Evolutionary conservation across 2,329 filamentous ascomycete genomes (phyloP).

Genomic region (Botrytis porri): DNA sequence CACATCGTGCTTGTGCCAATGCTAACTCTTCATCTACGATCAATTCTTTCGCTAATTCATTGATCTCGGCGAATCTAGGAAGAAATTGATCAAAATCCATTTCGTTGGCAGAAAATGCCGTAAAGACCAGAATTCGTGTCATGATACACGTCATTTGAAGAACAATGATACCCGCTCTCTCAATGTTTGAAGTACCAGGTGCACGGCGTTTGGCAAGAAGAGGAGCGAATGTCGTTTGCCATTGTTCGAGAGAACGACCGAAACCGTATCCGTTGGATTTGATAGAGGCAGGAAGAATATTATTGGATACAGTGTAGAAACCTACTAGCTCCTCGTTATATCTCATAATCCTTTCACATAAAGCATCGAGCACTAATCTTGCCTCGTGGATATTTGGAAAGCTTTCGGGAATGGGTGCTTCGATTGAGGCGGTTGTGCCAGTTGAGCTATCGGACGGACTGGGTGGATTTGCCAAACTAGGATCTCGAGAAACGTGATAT

Average conservation of each 20-base stretch:
- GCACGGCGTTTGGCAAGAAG: slow-evolving; percentile 49
- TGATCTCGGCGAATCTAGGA: slow-evolving; percentile 52
- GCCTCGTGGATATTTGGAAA: slow-evolving; percentile 55
- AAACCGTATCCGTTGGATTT: slow-evolving; percentile 41
- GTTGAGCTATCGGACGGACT: slow-evolving; percentile 43
- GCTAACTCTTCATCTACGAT: slow-evolving; percentile 42
- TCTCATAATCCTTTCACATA: slow-evolving; percentile 55
- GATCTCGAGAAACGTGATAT: slow-evolving; percentile 3
- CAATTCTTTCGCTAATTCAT: slow-evolving; percentile 56
- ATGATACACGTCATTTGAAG: slow-evolving; percentile 63
- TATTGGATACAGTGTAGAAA: slow-evolving; percentile 45
- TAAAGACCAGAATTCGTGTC: slow-evolving; percentile 54
- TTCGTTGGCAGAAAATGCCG: slow-evolving; percentile 59
- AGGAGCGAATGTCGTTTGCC: slow-evolving; percentile 55
- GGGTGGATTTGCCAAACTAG: slow-evolving; percentile 34
- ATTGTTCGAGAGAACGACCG: slow-evolving; percentile 50
- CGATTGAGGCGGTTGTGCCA: slow-evolving; percentile 23
- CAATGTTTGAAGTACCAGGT: slow-evolving; percentile 48
- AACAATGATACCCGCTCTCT: slow-evolving; percentile 58
- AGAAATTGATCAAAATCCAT: slow-evolving; percentile 56
- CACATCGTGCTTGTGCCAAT: slow-evolving; percentile 29
- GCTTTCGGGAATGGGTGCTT: slow-evolving; percentile 28
- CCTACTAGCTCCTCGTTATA: slow-evolving; percentile 56
- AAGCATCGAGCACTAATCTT: slow-evolving; percentile 53
- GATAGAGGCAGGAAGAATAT: slow-evolving; percentile 43